phyloP scores from a whole-genome alignment of 139 green algal genomes.

The Chlorella sp. region DNA sequence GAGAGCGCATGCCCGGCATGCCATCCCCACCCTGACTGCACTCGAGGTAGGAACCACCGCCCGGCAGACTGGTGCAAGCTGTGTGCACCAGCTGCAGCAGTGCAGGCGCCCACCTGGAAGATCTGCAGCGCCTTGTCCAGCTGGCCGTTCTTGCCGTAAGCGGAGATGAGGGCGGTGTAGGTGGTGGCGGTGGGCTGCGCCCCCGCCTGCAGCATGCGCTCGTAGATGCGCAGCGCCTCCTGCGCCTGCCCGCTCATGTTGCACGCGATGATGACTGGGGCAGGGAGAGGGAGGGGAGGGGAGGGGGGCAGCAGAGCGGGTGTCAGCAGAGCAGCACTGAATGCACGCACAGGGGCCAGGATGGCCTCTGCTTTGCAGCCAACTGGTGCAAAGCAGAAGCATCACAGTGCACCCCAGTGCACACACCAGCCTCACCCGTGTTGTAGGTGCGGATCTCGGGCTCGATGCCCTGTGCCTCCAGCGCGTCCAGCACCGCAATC shows the following conservation, averaged over 20 bases:
- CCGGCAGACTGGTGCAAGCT: too few species aligned
- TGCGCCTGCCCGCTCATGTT: conserved; percentile 62
- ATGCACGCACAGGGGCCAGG: background rate
- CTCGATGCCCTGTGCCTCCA: conserved; percentile 69
- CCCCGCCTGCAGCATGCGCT: conserved; percentile 80
- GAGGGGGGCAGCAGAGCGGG: too few species aligned
- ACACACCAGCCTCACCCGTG: too few species aligned
- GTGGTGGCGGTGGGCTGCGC: conserved; percentile 83
- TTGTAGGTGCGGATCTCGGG: conserved; percentile 91
- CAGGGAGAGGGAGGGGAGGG: background rate
- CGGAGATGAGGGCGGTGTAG: conserved; percentile 88
- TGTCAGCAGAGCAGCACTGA: too few species aligned
- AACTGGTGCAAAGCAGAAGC: too few species aligned
- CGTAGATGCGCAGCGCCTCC: conserved; percentile 81
- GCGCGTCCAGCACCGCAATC: conserved; percentile 45
- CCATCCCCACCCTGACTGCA: too few species aligned
- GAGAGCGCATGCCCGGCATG: too few species aligned
- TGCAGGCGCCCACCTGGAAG: conserved; percentile 68
- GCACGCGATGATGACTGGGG: conserved; percentile 63
- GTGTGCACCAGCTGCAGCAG: too few species aligned
- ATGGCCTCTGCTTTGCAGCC: too few species aligned
- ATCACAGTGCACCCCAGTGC: too few species aligned
- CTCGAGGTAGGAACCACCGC: too few species aligned
- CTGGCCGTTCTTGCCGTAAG: conserved; percentile 81
- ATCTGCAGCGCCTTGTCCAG: conserved; percentile 74